Conservation (phyloP, 768 basidiomycete genomes). For the Leucocoprinus sp. region DNA sequence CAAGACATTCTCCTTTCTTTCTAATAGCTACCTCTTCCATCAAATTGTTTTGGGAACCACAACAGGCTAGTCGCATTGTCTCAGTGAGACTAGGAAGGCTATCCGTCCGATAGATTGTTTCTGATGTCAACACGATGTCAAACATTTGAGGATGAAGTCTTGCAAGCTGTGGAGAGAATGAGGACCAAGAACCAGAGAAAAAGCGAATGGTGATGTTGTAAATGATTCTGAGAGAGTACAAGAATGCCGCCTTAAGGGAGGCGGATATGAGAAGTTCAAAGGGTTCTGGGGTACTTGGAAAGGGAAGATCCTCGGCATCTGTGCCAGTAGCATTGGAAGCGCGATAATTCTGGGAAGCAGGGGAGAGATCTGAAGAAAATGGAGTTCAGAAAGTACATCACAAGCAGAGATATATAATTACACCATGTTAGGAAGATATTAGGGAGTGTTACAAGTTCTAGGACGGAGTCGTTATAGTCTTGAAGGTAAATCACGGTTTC, state of each 20-base stretch:
- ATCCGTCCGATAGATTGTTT: slow-evolving; percentile 80
- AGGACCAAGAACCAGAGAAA: slow-evolving; percentile 74
- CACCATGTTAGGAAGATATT: slow-evolving; percentile 80
- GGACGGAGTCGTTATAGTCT: slow-evolving; percentile 83
- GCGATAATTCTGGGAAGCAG: slow-evolving; percentile 45
- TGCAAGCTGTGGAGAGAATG: slow-evolving; percentile 30
- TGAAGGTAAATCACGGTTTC: slow-evolving; percentile 66
- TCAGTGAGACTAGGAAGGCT: slow-evolving; percentile 54
- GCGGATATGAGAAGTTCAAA: slow-evolving; percentile 58
- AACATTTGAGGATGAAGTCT: slow-evolving; percentile 33
- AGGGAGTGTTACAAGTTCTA: slow-evolving; percentile 72
- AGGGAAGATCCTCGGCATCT: slow-evolving; percentile 22
- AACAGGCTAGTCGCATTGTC: slow-evolving; percentile 37
- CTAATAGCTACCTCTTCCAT: background rate
- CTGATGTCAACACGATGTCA: slow-evolving; percentile 78
- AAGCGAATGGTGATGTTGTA: slow-evolving; percentile 59
- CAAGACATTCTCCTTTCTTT: slow-evolving; percentile 40
- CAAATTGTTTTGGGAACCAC: background rate
- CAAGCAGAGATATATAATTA: slow-evolving; percentile 28
- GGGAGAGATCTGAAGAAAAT: slow-evolving; percentile 45
- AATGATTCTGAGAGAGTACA: slow-evolving; percentile 36
- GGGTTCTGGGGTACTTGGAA: slow-evolving; percentile 27
- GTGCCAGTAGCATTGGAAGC: slow-evolving; percentile 16
- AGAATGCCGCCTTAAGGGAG: slow-evolving; percentile 58
- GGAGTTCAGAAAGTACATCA: background rate